Conservation (phyloP, 1,139 yeast genomes). For the Diutina pseudorugosa region DNA sequence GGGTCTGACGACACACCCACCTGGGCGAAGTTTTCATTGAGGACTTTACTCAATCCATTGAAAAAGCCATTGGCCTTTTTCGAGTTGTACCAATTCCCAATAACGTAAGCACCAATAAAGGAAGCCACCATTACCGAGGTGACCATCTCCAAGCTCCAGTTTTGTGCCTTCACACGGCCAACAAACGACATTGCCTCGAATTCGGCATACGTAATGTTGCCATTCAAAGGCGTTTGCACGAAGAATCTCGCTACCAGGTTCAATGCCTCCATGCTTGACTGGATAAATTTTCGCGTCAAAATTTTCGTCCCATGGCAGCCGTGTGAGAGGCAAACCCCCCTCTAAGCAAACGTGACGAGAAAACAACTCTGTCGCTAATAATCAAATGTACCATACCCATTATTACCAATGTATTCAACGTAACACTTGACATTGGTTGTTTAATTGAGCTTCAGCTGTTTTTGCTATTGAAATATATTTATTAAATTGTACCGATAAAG, state of each 20-base stretch:
- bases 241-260: conserved; percentile 1
- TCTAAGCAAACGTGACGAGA: not conserved
- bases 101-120: conserved; percentile 29
- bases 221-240: not conserved
- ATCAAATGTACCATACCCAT: too few relatives aligned
- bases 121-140: conserved; percentile 28
- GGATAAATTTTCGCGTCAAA: not conserved
- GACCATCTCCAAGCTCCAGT: conserved; percentile 66
- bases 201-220: conserved; percentile 35
- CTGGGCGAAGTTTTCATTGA: conserved; percentile 62
- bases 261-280: not conserved
- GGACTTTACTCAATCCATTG: conserved; percentile 28
- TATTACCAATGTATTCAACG: too few relatives aligned
- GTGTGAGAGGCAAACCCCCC: not conserved
- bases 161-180: conserved; percentile 40
- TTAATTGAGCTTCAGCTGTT: too few relatives aligned
- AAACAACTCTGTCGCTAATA: not conserved
- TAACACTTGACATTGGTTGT: too few relatives aligned
- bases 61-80: conserved; percentile 40
- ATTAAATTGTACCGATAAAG: too few relatives aligned
- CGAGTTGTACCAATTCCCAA: conserved; percentile 53
- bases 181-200: conserved; percentile 35
- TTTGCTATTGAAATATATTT: too few relatives aligned
- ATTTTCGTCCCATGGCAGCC: not conserved
- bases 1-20: conserved; percentile 42